A percentile compares a stretch with the other conserved stretches of the same genome.
Conservation (phyloP, 2,329 filamentous ascomycete genomes). For the Aspergillus brunneoviolaceus region DNA sequence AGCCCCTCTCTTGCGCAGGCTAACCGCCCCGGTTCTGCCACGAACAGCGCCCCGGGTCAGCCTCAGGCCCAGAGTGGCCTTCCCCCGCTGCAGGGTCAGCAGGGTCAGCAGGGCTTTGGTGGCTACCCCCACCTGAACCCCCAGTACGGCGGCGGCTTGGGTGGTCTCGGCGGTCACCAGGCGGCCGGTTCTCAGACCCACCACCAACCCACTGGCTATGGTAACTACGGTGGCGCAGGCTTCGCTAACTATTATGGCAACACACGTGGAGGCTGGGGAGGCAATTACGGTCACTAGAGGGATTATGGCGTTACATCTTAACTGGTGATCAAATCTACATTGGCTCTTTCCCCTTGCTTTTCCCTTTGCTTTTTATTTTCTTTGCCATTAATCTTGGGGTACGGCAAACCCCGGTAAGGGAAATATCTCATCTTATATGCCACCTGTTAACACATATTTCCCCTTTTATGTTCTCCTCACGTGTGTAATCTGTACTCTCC, state of each 20-base stretch:
- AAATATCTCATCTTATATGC: constrained; percentile 15
- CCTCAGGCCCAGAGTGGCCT: constrained; percentile 51
- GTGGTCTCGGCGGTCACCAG: constrained; percentile 44
- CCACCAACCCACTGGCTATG: constrained; percentile 44
- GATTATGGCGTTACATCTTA: constrained; percentile 27
- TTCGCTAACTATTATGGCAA: constrained; percentile 47
- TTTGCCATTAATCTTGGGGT: constrained; percentile 20
- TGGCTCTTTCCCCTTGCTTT: constrained; percentile 28
- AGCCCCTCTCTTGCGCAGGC: constrained; percentile 63
- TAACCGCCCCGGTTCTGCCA: constrained; percentile 62
- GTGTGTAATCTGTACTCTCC: constrained; percentile 45
- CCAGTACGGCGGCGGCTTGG: constrained; percentile 53
- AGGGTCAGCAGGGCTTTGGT: constrained; percentile 56
- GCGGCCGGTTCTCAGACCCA: constrained; percentile 40
- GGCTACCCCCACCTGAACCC: constrained; percentile 56
- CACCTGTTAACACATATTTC: constrained; percentile 13
- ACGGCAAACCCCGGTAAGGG: constrained; percentile 11
- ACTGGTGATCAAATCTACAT: constrained; percentile 30
- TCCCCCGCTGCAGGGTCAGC: constrained; percentile 55
- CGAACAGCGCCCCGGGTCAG: constrained; percentile 57
- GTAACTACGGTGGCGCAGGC: constrained; percentile 43
- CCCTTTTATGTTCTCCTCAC: constrained; percentile 29
- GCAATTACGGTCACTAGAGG: constrained; percentile 49
- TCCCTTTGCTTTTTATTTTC: constrained; percentile 27
- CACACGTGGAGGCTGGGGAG: constrained; percentile 47